These are phyloP conservation scores for Wickerhamomyces chambardii DNA, from an alignment of 805 yeast species.

Conservation along the genomic window DNA sequence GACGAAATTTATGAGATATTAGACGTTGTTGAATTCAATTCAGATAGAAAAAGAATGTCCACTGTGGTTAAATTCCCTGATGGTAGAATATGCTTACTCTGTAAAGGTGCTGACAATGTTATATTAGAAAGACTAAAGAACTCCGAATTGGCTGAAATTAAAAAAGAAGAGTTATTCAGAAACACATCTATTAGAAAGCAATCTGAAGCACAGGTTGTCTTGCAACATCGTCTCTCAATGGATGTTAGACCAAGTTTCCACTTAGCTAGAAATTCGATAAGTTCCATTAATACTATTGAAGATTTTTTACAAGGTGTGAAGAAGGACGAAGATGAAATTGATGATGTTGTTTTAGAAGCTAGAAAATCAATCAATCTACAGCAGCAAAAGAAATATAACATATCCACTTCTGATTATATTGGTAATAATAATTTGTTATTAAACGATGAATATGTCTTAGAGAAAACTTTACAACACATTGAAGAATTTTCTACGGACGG, in stretches of 20 bases:
- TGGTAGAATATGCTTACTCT: conserved; percentile 62
- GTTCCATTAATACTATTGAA: conserved; percentile 36
- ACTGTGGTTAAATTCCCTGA: conserved; percentile 74
- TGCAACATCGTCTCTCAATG: conserved; percentile 45
- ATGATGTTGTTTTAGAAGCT: conserved; percentile 41
- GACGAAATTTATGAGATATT: conserved; percentile 66
- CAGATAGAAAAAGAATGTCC: conserved; percentile 91
- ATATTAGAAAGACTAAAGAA: conserved; percentile 67
- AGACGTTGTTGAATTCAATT: conserved; percentile 79
- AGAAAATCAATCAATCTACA: conserved; percentile 51
- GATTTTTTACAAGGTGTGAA: conserved; percentile 32
- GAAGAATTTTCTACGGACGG: conserved; percentile 96
- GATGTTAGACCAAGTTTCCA: conserved; percentile 26
- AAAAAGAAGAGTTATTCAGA: conserved; percentile 52
- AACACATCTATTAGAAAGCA: conserved; percentile 55
- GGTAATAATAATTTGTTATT: conserved; percentile 47
- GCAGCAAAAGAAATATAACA: conserved; percentile 45
- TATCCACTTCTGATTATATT: conserved; percentile 23
- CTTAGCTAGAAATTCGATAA: conserved; percentile 20
- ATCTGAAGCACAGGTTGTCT: conserved; percentile 68
- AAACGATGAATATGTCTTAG: conserved; percentile 72
- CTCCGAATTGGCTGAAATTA: conserved; percentile 48
- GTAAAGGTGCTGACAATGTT: conserved; percentile 95
- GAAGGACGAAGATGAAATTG: conserved; percentile 41
- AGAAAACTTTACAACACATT: conserved; percentile 79